Evolutionary conservation across 495 filamentous ascomycete genomes (phyloP), one percentile per base, ranked within the genome.

Genomic region (Neurospora hispaniola): DNA sequence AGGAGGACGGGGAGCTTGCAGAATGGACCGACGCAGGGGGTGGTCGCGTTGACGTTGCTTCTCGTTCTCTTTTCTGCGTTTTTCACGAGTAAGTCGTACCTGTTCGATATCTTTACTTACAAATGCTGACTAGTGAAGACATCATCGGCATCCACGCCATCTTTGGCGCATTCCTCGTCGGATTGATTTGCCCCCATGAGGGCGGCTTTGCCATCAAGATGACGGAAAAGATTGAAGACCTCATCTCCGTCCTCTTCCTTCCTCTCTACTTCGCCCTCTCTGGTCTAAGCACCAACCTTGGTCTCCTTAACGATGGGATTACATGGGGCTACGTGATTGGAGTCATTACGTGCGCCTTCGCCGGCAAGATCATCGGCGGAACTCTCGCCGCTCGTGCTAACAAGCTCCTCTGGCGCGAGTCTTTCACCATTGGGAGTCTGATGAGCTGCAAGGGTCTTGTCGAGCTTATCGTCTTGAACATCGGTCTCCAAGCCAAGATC

Each of bases 371-470:
- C 68, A 81, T 89, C 42, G 96, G 95, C 71, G 96, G 94, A 12
- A 90, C 94, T 16, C 71, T 95, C 5, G 94, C 96, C 5, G 94
- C 96, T 5, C 87, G 89, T 42, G 76, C 87, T 1, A 93, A 89
- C 79, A 94, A 93, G 20, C 85, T 98, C 40, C 84, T 97, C 10
- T 99, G 96, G 96, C 87, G 96, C 74, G 96, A 99, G 80, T 95
- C 93, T 76, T 89, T 97, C 23, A 90, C 93, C 5, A 96, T 99
- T 75, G 96, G 96, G 35, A 89, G 92, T 46, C 80, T 99, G 80
- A 99, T 99, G 96, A 97, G 93, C 79, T 99, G 96, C 81, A 99
- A 99, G 80, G 96, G 96, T 71, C 85, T 99, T 69, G 93, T 98
- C 0, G 96, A 99, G 81, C 84, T 98, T 69, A 99, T 99, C 81